Base-by-base conservation (phyloP, 2,329 filamentous ascomycete species). In the Trichoderma guizhouense region DNA sequence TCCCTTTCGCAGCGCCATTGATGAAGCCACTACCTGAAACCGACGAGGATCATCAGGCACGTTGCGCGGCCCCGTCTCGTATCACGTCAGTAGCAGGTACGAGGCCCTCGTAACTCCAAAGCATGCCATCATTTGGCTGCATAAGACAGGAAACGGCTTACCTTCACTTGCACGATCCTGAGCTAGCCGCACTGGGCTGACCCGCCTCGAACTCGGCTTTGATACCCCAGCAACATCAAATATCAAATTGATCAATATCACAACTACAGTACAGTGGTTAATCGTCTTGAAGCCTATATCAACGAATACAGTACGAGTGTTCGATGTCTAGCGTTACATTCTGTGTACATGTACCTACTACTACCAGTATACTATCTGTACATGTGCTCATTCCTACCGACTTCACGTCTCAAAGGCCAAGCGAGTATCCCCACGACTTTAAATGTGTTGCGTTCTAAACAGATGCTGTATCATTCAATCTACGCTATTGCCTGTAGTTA, bases 11-110 rank as follows among this genome's bases (percentile, higher is more conserved):
- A 14, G 14, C 15, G 55, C 21, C 26, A 15, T 58, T n/a, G 28
- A 43, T 28, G 28, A 69, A 51, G 24, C 66, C 55, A 51, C 66
- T 47, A 69, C 55, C 66, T 69, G 66, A 69, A 69, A 69, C 66
- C 28, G 55, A 69, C 66, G 66, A 69, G 66, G 66, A 61, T 51
- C 36, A 61, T 34, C 66, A 69, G 55, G 55, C 55, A 61, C 66
- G 34, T 51, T 60, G n/a, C 26, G 36, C 34, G 51, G 51, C 53
- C 47, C 65, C 65, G 36, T 60, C 34, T 69, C 55, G 66, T 69
- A 69, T 69, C 66, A 51, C 55, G 14, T 60, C 66, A 51, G 39
- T 69, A 64, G 61, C 61, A 30, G 36, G 26, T 28, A 64, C 36
- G 39, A 51, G 34, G 51, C 14, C 24, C 4, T 68, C 65, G 24